These are phyloP conservation scores for Fusarium pseudoanthophilum DNA, from an alignment of 2,329 filamentous ascomycete species.

Conservation along the genomic window DNA sequence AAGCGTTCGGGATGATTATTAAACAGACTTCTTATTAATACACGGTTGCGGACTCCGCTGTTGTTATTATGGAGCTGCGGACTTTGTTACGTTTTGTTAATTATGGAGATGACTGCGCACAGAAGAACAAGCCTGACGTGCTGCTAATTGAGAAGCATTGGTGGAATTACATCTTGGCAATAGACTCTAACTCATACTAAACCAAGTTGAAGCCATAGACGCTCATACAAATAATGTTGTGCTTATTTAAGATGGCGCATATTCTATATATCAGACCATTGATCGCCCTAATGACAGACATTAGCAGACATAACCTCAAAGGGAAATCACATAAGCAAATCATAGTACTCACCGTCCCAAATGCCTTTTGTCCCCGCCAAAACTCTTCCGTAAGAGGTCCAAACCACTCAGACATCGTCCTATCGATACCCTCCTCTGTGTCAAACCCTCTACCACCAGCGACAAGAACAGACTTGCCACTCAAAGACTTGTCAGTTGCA, in stretches of 20 bases:
- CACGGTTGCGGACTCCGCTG: not conserved
- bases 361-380: not conserved
- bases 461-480: not conserved
- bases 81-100: not conserved
- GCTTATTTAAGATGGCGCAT: accelerated
- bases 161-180: too few species aligned
- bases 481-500: not conserved
- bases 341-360: not conserved
- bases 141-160: too few species aligned
- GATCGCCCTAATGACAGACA: not conserved
- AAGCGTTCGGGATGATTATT: not conserved
- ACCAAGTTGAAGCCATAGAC: too few species aligned
- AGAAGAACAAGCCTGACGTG: not conserved
- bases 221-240: too few species aligned
- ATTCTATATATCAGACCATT: not conserved
- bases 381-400: not conserved
- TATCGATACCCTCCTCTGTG: not conserved
- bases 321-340: accelerated
- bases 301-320: accelerated
- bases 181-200: too few species aligned
- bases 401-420: not conserved
- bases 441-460: not conserved
- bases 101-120: not conserved
- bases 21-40: not conserved
- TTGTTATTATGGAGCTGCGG: not conserved